Base-by-base conservation (phyloP, 192 early-diverging fungal genomes). In the Linnemannia exigua region DNA sequence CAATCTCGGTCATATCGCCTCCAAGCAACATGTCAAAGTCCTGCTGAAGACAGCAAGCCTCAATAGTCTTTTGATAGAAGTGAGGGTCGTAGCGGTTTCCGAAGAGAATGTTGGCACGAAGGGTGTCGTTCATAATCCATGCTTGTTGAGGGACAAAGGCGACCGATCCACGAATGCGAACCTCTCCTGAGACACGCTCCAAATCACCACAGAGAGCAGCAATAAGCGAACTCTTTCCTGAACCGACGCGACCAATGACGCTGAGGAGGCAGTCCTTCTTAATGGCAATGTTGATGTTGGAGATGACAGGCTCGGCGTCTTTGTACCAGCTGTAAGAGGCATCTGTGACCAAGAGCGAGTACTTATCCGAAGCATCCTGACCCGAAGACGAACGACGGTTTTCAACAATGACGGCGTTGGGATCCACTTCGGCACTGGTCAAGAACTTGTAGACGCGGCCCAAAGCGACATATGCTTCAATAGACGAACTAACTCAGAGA, bases 41-140 rank as follows among this genome's bases (percentile, higher is more conserved):
- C 16, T 90, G 91, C 44, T 91, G 92, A 48, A 99, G 88, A 37
- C 95, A 94, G 88, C 98, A 99, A 1, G 95, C 96, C 33, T 92
- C 90, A 75, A 99, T 88, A 6, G 92, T 91, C 54, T 88, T 88
- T 54, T 80, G 78, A 35, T 86, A 86, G 51, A 69, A 86, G 9
- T 82, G 87, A 15, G 90, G 88, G 67, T 97, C 94, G 82, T 89
- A 97, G 1, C 90, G 82, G 76, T 92, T 90, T 5, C 97, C 98
- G 92, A 99, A 98, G 15, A 95, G 70, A 86, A 99, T 95, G 87
- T 99, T 99, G 48, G 97, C 95, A 48, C 96, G 92, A 48, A 99
- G 74, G 6, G 96, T 97, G 19, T 94, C 94, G 76, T 99, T 99
- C 95, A 98, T 96, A 70, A 99, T 96, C 98, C 98, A 99, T 12